Evolutionary conservation across 2,329 filamentous ascomycete species (phyloP), one percentile per base, ranked within the genome.

Genomic region (Aureobasidium pullulans): DNA sequence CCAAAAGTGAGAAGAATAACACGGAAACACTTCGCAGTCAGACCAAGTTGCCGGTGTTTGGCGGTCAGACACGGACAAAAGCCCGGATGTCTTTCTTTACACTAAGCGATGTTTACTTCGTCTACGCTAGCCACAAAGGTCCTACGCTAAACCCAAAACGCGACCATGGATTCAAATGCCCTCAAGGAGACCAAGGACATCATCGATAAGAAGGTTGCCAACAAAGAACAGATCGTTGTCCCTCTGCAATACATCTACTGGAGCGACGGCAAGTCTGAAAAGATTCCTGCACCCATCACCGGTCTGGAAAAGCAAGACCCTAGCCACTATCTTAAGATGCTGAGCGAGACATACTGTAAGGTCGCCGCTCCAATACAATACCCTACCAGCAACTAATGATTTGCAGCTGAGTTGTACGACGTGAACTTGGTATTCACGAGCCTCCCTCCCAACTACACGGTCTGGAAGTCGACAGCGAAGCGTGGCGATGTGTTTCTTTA

Each of bases 331-430:
- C 48, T 50, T 10, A 34, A 50, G 2, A 28, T 29, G 6, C 48
- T 50, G 10, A 50, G 48, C 48, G 39, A 50, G 48, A 50, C 32
- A 29, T 50, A 50, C 34, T 50, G 48, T 39, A 39, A 6, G 48
- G 28, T 3, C 4, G 23, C 3, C 11, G 9, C 11, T 10, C 6
- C 4, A n/a, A 8, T 29, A 16, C 4, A 1, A 16, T 5, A 4
- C 8, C 13, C 8, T 5, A n/a, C 13, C 32, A 29, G 1, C 3
- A n/a, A 15, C 4, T 37, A 29, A 50, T 6, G 3, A n/a, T 16
- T 3, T 6, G n/a, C 7, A 50, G 48, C 48, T 19, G 13, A 29
- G 19, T n/a, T 19, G 15, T 50, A 50, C 19, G 19, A 39, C 2
- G 48, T 50, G 11, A 39, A 39, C 11, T 29, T 50, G 1, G 34